Base-by-base conservation (phyloP, 495 filamentous ascomycete species). In the Hypoxylon perforatum region DNA sequence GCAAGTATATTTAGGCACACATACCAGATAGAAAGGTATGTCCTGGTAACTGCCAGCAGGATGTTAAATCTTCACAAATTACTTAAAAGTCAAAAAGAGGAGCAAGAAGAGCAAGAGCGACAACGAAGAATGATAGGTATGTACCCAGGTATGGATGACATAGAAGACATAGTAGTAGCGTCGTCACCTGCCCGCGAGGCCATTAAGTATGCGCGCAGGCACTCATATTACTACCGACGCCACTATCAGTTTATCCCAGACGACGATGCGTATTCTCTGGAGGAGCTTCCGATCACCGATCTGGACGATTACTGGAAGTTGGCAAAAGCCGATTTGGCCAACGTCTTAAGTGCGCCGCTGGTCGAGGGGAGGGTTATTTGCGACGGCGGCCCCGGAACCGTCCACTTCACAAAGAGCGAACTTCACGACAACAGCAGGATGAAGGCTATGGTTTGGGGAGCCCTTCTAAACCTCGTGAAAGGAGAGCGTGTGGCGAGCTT, bases 131-230 rank as follows among this genome's bases (percentile, higher is more conserved):
- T n/a, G n/a, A n/a, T n/a, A n/a, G n/a, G n/a, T n/a, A n/a, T n/a
- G n/a, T n/a, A n/a, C n/a, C n/a, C n/a, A n/a, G n/a, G n/a, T 28
- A 61, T 61, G 57, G 57, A 47, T 35, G 18, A 6, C 7, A 45
- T 18, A n/a, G 53, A 45, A 28, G n/a, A n/a, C n/a, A n/a, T n/a
- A n/a, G n/a, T n/a, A n/a, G n/a, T n/a, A n/a, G n/a, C n/a, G n/a
- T n/a, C 30, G 6, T 39, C 30, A 12, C 12, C 18, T 1, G 38
- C 30, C 48, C 11, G 8, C 0, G 46, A 52, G 17, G 38, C 22
- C 12, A 61, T 61, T 12, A 38, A 3, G 38, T 61, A 53, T 22
- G 57, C 57, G 30, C 47, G 57, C 6, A 41, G 46, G 19, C 52
- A 53, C 8, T 36, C 57, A 8, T 11, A 23, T 6, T 61, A 53